phyloP scores from a whole-genome alignment of 2,329 filamentous ascomycete genomes.

The Colletotrichum cordylinicola region DNA sequence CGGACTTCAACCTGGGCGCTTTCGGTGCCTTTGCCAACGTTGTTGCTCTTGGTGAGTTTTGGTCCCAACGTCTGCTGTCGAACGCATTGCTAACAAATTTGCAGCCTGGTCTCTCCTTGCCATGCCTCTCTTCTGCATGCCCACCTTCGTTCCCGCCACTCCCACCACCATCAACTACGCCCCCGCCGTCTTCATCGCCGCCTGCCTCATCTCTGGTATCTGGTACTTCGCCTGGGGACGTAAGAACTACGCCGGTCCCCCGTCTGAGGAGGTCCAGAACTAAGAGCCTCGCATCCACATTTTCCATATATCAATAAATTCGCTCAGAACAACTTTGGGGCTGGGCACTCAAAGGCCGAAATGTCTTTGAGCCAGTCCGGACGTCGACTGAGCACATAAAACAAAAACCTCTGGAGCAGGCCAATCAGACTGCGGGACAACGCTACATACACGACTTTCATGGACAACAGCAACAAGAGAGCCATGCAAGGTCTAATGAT shows the following conservation, averaged over 20 bases:
- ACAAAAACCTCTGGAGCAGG: not conserved
- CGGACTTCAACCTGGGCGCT: constrained; percentile 65
- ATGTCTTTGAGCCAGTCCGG: not conserved
- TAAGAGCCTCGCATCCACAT: not conserved
- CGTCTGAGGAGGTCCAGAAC: constrained; percentile 44
- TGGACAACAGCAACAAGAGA: constrained; percentile 6
- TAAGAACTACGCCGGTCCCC: constrained; percentile 71
- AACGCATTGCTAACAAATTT: constrained; percentile 28
- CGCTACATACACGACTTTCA: not conserved
- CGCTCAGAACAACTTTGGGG: not conserved
- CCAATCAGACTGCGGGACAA: not conserved
- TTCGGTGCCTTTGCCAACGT: constrained; percentile 68
- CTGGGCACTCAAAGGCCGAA: not conserved
- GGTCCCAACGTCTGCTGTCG: constrained; percentile 2
- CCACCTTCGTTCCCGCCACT: constrained; percentile 65
- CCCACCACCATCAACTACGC: constrained; percentile 73
- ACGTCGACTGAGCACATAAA: not conserved
- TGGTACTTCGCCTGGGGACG: constrained; percentile 77
- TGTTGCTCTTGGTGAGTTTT: constrained; percentile 64
- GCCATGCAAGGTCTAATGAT: not conserved
- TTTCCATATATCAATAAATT: not conserved
- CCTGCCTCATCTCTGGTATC: constrained; percentile 61
- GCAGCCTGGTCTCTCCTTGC: constrained; percentile 71
- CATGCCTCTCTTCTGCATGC: constrained; percentile 79
- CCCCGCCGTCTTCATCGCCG: constrained; percentile 74